Percentiles rank a stretch among this genome's conserved stretches.
Evolutionary conservation across 2,329 filamentous ascomycete species (phyloP).

Genomic region (Xylaria sp.): DNA sequence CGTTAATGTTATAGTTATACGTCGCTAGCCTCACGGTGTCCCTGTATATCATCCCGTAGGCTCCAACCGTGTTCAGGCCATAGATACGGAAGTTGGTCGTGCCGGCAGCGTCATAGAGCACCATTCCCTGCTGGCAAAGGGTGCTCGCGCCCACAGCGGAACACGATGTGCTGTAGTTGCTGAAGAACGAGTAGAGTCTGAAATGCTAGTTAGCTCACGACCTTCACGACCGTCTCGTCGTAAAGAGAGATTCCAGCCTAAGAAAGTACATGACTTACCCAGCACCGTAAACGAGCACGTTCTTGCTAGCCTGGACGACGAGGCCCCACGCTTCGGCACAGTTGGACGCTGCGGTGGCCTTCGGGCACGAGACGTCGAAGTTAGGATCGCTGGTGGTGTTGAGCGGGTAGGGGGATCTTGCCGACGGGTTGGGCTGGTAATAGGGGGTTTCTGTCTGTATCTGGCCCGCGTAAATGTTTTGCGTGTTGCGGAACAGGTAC

Average conservation of each 20-base stretch:
- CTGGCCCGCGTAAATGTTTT: conserved; percentile 72
- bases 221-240: not conserved
- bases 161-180: conserved; percentile 67
- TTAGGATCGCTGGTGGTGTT: conserved; percentile 60
- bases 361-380: conserved; percentile 61
- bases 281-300: conserved; percentile 70
- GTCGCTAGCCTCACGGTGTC: conserved; percentile 44
- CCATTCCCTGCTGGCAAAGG: conserved; percentile 60
- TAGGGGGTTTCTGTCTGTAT: conserved; percentile 79
- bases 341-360: conserved; percentile 47
- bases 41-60: conserved; percentile 44
- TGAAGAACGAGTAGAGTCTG: conserved; percentile 73
- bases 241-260: not conserved
- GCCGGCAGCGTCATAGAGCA: conserved; percentile 42
- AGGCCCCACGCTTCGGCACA: conserved; percentile 74
- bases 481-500: conserved; percentile 71
- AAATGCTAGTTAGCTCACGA: not conserved
- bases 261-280: conserved; percentile 54
- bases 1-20: conserved; percentile 43
- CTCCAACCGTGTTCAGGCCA: conserved; percentile 44
- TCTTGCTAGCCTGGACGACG: conserved; percentile 66
- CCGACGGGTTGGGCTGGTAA: conserved; percentile 73
- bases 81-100: conserved; percentile 45
- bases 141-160: conserved; percentile 55
- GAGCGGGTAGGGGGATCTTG: conserved; percentile 66